Evolutionary conservation across 169 alveolate species (phyloP).

Genomic region (Cryptosporidium tyzzeri): DNA sequence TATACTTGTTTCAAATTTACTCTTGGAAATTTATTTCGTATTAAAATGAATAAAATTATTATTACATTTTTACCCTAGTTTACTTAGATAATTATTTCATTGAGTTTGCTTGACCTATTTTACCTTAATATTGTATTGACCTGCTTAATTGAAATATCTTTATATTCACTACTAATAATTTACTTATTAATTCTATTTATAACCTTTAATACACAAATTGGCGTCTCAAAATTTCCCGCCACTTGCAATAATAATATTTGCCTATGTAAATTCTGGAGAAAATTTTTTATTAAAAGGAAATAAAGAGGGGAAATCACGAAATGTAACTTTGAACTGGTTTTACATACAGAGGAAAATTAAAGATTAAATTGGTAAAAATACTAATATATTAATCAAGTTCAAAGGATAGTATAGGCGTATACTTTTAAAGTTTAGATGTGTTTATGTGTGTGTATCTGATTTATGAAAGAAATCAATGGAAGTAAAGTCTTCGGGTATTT

Average conservation of each 20-base stretch:
- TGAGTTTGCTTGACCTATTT: background rate
- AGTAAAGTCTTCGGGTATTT: constrained; percentile 23
- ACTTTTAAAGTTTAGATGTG: background rate
- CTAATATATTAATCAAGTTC: too few species aligned
- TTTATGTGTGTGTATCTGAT: background rate
- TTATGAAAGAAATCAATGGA: constrained; percentile 14
- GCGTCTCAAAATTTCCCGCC: constrained; percentile 36
- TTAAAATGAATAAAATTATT: background rate
- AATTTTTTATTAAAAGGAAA: too few species aligned
- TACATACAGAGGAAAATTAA: background rate
- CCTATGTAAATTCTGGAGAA: background rate
- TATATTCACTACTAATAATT: background rate
- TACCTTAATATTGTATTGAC: background rate
- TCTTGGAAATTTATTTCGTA: background rate
- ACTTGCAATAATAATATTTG: background rate
- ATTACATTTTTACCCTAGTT: background rate
- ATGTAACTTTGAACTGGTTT: background rate
- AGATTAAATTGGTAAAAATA: background rate
- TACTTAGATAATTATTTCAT: background rate
- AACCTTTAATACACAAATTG: constrained; percentile 2
- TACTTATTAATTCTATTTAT: background rate
- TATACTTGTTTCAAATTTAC: background rate
- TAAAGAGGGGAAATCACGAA: background rate
- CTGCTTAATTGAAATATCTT: background rate
- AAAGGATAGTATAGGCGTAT: background rate